phyloP scores from a whole-genome alignment of 23 red algal species.

The Gracilaria gracilis region DNA sequence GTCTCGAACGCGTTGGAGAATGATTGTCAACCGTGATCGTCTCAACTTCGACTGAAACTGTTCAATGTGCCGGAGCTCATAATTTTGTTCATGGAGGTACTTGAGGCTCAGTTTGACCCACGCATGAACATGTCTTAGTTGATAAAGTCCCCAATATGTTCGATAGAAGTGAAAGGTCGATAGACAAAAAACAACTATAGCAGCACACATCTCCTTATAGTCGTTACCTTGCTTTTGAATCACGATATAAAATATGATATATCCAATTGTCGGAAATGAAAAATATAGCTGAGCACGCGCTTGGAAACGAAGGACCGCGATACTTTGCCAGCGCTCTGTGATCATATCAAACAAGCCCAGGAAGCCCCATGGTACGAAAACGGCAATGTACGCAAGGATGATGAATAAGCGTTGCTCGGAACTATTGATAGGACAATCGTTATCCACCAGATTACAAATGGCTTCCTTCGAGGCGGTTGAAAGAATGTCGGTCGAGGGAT shows the following conservation, averaged over 20 bases:
- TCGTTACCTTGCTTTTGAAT: slow-evolving; percentile 1
- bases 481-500: no score
- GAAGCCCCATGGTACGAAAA: slow-evolving; percentile 40
- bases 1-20: no score
- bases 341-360: slow-evolving; percentile 26
- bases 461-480: no score
- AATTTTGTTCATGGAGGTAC: no score
- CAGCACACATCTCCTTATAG: slow-evolving; percentile 42
- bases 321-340: slow-evolving; percentile 25
- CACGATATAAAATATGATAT: slow-evolving; percentile 9
- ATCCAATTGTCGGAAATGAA: neutral
- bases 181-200: neutral
- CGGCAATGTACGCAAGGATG: slow-evolving; percentile 9
- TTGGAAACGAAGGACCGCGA: no score
- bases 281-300: neutral
- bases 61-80: no score
- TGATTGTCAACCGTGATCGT: no score
- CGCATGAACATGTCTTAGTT: no score
- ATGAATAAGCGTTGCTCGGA: neutral
- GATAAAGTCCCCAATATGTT: neutral
- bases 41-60: no score
- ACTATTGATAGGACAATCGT: no score
- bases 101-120: no score
- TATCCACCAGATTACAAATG: neutral
- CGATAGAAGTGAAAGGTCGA: neutral